A percentile compares a stretch with the other conserved stretches of the same genome.
Conservation (phyloP, 768 basidiomycete species). For the Hypholoma fasciculare region DNA sequence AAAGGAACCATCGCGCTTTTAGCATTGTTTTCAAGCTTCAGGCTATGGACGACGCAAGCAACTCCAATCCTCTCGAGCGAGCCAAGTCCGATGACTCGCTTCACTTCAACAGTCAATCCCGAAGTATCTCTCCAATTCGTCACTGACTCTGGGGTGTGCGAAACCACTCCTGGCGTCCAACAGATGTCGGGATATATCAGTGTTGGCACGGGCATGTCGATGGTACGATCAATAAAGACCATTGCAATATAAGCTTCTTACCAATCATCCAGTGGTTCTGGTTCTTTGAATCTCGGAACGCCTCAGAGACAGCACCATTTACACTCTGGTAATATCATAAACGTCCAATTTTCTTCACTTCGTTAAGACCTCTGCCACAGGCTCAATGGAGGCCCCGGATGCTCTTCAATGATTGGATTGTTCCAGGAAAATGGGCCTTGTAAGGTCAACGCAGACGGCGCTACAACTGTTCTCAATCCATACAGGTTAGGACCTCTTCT, state of each 20-base stretch:
- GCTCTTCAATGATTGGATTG: constrained; percentile 63
- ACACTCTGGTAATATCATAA: constrained; percentile 51
- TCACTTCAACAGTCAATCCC: constrained; percentile 17
- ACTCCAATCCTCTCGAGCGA: constrained; percentile 8
- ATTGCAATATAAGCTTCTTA: not conserved
- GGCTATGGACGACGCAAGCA: not conserved
- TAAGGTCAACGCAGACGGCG: constrained; percentile 51
- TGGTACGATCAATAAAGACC: constrained; percentile 32
- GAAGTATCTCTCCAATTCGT: constrained; percentile 46
- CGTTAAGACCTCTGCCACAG: constrained; percentile 19
- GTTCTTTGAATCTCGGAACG: constrained; percentile 67
- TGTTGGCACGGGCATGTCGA: constrained; percentile 56
- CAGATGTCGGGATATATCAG: constrained; percentile 67
- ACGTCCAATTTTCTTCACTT: not conserved
- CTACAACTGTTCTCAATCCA: constrained; percentile 56
- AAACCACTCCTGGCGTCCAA: constrained; percentile 60
- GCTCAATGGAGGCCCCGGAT: constrained; percentile 64
- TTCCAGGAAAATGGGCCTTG: constrained; percentile 77
- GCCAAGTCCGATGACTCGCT: constrained; percentile 6
- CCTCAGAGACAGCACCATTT: constrained; percentile 63
- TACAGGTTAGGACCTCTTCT: constrained; percentile 43
- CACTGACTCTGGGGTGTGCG: constrained; percentile 61
- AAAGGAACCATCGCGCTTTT: not conserved
- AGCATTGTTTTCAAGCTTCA: not conserved
- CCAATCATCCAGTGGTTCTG: constrained; percentile 58